phyloP scores from a whole-genome alignment of 228 moss, liverwort and hornwort genomes.

The Sphagnum magellanicum region DNA sequence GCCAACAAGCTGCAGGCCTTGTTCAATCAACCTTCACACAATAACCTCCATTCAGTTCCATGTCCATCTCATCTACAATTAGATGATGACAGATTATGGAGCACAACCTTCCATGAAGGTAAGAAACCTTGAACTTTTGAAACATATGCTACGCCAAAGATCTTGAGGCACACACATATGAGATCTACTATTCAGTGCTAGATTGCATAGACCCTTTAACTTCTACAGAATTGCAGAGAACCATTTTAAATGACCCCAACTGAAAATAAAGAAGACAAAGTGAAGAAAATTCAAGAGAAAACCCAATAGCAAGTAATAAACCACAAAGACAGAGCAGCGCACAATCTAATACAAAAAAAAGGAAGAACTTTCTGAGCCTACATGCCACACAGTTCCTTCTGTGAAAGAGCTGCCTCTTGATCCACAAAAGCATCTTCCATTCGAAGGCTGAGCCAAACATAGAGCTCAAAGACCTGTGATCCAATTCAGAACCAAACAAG shows the following conservation, averaged over 20 bases:
- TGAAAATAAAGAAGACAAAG: not conserved
- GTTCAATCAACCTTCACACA: conserved; percentile 21
- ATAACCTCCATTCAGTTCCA: not conserved
- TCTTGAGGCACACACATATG: not conserved
- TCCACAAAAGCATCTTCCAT: conserved; percentile 26
- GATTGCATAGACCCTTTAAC: not conserved
- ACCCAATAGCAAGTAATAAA: not conserved
- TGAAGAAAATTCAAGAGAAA: not conserved
- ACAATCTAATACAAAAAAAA: no score
- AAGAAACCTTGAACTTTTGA: not conserved
- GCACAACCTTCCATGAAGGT: not conserved
- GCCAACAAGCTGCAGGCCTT: conserved; percentile 23
- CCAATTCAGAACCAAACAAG: not conserved
- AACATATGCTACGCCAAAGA: not conserved
- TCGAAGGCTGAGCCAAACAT: conserved; percentile 30
- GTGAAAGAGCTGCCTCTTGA: conserved; percentile 12
- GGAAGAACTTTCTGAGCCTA: conserved; percentile 5
- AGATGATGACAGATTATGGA: no score
- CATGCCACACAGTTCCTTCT: conserved; percentile 32
- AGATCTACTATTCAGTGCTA: not conserved
- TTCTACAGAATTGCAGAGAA: not conserved
- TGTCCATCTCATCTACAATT: no score
- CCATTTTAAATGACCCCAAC: not conserved
- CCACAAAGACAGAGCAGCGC: not conserved
- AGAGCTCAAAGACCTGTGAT: conserved; percentile 26